phyloP scores from a whole-genome alignment of 176 grass and related monocot genomes.

The Cymbopogon citratus region DNA sequence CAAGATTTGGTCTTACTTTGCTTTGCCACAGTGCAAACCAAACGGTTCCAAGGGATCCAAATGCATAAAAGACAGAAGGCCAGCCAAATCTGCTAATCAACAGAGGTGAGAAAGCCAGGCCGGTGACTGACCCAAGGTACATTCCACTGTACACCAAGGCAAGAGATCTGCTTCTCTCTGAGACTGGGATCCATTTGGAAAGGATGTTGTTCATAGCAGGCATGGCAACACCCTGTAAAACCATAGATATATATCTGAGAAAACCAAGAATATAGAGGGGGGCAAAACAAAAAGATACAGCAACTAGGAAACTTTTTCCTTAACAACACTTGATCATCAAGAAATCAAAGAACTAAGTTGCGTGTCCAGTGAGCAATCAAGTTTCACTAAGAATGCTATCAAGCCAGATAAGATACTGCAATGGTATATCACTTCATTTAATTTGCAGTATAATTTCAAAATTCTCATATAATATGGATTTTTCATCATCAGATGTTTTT shows the following conservation, averaged over 20 bases:
- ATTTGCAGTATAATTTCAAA: background rate
- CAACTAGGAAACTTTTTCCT: background rate
- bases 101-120: slow-evolving; percentile 83
- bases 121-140: slow-evolving; percentile 95
- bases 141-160: slow-evolving; percentile 93
- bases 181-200: slow-evolving; percentile 95
- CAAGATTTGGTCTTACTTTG: slow-evolving; percentile 42
- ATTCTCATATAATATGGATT: background rate
- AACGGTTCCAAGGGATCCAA: slow-evolving; percentile 85
- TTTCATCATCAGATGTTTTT: background rate
- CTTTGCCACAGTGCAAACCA: slow-evolving; percentile 82
- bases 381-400: background rate
- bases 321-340: background rate
- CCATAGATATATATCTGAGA: slow-evolving; percentile 1
- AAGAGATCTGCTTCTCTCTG: slow-evolving; percentile 95
- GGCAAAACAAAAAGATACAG: background rate
- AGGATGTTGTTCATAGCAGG: slow-evolving; percentile 97
- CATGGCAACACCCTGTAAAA: slow-evolving; percentile 93
- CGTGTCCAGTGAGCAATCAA: background rate
- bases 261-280: background rate
- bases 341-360: background rate
- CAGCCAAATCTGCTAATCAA: slow-evolving; percentile 89
- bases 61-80: slow-evolving; percentile 94
- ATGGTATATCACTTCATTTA: background rate
- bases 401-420: background rate